Base-by-base conservation (phyloP, 257 asterid species). In the Mentha longifolia region DNA sequence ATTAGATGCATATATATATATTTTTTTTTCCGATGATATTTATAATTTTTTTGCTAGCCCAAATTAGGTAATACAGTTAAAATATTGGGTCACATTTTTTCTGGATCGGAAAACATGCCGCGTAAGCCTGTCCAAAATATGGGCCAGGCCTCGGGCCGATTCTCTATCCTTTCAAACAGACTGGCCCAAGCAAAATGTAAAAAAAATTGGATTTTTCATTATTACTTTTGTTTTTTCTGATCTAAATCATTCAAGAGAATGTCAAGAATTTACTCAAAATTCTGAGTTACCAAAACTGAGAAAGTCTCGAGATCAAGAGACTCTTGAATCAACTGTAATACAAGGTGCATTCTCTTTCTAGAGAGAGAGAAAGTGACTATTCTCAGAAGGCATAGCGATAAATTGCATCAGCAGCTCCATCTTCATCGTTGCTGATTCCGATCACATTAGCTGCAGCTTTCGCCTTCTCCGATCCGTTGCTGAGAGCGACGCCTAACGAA, bases 361-460 rank as follows among this genome's bases (percentile, higher is more conserved):
- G 67, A 65, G 58, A 64, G 58, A 64, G 66, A 20, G 60, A 54
- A 50, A 49, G 43, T 19, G 41, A 39, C 51, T 3, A 61, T 13
- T 49, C 83, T 92, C 81, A 95, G 79, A 95, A 91, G 43, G 95
- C 97, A 37, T 86, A 95, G 59, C 96, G 88, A 47, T 92, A 92
- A 56, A 95, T 91, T 2, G 99, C 99, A 81, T 95, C 97, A 60
- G 99, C 99, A 2, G 81, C 99, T 75, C 99, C 99, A 62, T 95
- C 95, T 83, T 95, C 99, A 61, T 95, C 96, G 31, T 92, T 95
- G 87, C 97, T 88, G 78, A 84, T 59, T 42, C 98, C 98, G 19
- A 95, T 82, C 42, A 89, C 96, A 76, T 95, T 76, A 1, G 99
- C 99, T 11, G 70, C 91, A 31, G 93, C 89, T 82, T 92, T 95